Evolutionary conservation across 805 yeast genomes (phyloP).

Genomic region (Aciculoconidium aculeatum): DNA sequence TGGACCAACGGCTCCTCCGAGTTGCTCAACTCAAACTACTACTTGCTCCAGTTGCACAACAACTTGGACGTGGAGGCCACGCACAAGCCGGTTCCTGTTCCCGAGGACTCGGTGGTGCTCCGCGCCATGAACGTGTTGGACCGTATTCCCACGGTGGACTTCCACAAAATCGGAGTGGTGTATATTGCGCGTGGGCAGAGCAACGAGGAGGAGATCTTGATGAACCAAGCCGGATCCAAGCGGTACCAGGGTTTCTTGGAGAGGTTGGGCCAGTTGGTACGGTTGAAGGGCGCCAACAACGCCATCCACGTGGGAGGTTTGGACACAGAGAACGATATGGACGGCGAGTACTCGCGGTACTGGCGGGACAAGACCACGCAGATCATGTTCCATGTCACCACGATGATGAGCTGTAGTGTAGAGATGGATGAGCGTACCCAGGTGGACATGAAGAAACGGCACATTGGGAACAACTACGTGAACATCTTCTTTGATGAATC

Average conservation of each 20-base stretch:
- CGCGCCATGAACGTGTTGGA: slow-evolving; percentile 60
- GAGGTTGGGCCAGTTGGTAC: slow-evolving; percentile 55
- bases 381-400: slow-evolving; percentile 70
- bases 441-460: slow-evolving; percentile 63
- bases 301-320: slow-evolving; percentile 68
- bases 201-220: slow-evolving; percentile 57
- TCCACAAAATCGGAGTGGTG: slow-evolving; percentile 72
- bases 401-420: slow-evolving; percentile 63
- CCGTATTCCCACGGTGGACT: slow-evolving; percentile 69
- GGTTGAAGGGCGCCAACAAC: slow-evolving; percentile 45
- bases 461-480: slow-evolving; percentile 81
- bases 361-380: slow-evolving; percentile 72
- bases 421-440: slow-evolving; percentile 10
- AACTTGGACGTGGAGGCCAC: slow-evolving; percentile 30
- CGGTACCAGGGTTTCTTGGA: slow-evolving; percentile 56
- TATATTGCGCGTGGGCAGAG: slow-evolving; percentile 68
- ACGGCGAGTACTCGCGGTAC: slow-evolving; percentile 69
- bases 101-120: slow-evolving; percentile 40
- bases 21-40: slow-evolving; percentile 35
- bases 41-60: slow-evolving; percentile 46
- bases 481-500: slow-evolving; percentile 79
- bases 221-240: slow-evolving; percentile 58
- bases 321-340: slow-evolving; percentile 61
- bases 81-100: slow-evolving; percentile 44
- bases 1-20: slow-evolving; percentile 5